Evolutionary conservation across 495 filamentous ascomycete species (phyloP), one percentile per base, ranked within the genome.

Genomic region (Podospora pseudocomata): DNA sequence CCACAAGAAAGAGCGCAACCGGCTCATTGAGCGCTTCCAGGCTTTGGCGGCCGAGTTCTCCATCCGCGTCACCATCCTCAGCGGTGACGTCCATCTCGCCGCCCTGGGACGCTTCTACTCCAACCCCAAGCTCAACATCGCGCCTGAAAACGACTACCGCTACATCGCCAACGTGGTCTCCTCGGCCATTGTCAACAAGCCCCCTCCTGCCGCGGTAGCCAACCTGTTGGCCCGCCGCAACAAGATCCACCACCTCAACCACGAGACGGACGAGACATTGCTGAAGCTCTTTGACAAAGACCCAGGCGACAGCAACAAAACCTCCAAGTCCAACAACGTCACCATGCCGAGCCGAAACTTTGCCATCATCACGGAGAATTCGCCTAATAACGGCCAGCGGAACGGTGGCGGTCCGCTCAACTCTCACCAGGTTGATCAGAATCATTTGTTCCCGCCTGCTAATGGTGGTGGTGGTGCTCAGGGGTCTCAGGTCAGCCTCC

Each of bases 61-160:
- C 15, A 82, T 94, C 26, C 92, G 94, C 39, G 85, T 95, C 65
- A 92, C 91, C 19, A 96, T 97, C 71, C 85, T 98, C 6, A 85
- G 92, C 53, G 96, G 95, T 64, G 96, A 99, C 80, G 95, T 98
- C 16, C 94, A 98, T 78, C 83, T 99, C 13, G 94, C 90, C 5
- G 95, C 93, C 1, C 85, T 97, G 30, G 95, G 96, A 2, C 92
- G 96, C 70, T 97, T 99, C 83, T 97, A 93, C 77, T 94, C 92
- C 1, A 96, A 93, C 71, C 88, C 91, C 2, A 90, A 90, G 70
- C 81, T 95, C 39, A 84, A 87, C 26, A 80, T 97, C 55, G 79
- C 91, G 18, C 93, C 92, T 70, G 91, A 97, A 76, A 85, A 86
- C 56, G 95, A 99, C 77, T 92, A 92, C 78, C 88, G 95, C 66